phyloP scores from a whole-genome alignment of 805 yeast species.

The Nakazawaea peltata region DNA sequence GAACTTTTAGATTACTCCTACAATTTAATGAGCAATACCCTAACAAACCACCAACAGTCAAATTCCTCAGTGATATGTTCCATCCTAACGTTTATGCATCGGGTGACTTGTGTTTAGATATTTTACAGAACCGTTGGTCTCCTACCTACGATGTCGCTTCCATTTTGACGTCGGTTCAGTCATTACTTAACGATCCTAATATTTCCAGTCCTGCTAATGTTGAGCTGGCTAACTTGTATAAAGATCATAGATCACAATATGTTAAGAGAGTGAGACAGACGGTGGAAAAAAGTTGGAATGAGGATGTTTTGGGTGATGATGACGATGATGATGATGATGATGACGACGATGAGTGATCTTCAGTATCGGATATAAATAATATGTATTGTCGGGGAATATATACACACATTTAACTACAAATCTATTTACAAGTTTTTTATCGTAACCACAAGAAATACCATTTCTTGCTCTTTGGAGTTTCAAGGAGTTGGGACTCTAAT shows the following conservation, averaged over 20 bases:
- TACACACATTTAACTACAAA: not conserved
- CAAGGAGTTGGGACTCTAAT: not conserved
- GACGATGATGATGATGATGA: slow-evolving; percentile 33
- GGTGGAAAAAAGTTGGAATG: slow-evolving; percentile 92
- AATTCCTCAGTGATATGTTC: slow-evolving; percentile 89
- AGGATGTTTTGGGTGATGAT: slow-evolving; percentile 57
- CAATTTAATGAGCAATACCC: slow-evolving; percentile 97
- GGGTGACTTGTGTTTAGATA: slow-evolving; percentile 94
- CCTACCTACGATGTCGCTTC: slow-evolving; percentile 98
- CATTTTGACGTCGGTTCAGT: slow-evolving; percentile 87
- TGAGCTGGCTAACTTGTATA: slow-evolving; percentile 92
- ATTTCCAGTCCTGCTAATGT: slow-evolving; percentile 96
- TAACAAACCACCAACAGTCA: slow-evolving; percentile 90
- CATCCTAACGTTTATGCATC: slow-evolving; percentile 96
- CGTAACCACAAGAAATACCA: slow-evolving; percentile 52
- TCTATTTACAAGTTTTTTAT: slow-evolving; percentile 19
- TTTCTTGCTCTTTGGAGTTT: slow-evolving; percentile 19
- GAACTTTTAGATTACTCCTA: slow-evolving; percentile 79
- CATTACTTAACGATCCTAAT: slow-evolving; percentile 90
- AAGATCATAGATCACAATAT: slow-evolving; percentile 92
- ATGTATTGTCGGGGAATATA: no score
- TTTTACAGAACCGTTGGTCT: slow-evolving; percentile 95
- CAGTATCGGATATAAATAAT: not conserved
- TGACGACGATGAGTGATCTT: slow-evolving; percentile 17
- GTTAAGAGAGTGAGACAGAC: slow-evolving; percentile 88